Evolutionary conservation across 2,329 filamentous ascomycete genomes (phyloP).

Genomic region (Elsinoe fawcettii): DNA sequence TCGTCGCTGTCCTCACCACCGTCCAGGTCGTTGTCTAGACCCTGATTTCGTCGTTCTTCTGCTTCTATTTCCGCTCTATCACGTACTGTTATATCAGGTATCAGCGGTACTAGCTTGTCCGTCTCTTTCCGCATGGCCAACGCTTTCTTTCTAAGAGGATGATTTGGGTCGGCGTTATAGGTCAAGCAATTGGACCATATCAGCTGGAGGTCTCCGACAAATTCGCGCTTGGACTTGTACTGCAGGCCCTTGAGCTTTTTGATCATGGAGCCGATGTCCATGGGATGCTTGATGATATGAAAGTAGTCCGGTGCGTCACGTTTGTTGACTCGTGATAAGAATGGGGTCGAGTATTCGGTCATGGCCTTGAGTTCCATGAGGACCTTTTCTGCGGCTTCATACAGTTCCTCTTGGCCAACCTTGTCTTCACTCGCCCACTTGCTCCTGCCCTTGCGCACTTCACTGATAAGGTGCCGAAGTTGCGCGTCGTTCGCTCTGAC

Average conservation of each 20-base stretch:
- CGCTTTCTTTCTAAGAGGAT: slow-evolving; percentile 84
- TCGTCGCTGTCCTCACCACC: slow-evolving; percentile 89
- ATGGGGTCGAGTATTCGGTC: slow-evolving; percentile 95
- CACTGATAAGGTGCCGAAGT: slow-evolving; percentile 84
- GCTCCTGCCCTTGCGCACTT: slow-evolving; percentile 93
- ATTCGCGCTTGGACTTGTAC: slow-evolving; percentile 72
- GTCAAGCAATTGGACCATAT: slow-evolving; percentile 97
- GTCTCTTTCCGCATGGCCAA: slow-evolving; percentile 96
- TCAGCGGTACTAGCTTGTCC: slow-evolving; percentile 89
- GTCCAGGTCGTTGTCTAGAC: slow-evolving; percentile 71
- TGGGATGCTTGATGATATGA: slow-evolving; percentile 86
- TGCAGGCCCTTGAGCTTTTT: slow-evolving; percentile 75
- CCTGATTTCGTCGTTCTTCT: slow-evolving; percentile 66
- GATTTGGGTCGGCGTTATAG: slow-evolving; percentile 85
- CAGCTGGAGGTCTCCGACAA: slow-evolving; percentile 83
- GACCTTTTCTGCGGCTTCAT: slow-evolving; percentile 94
- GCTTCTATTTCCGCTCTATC: slow-evolving; percentile 87
- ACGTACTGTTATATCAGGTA: slow-evolving; percentile 83
- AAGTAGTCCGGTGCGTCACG: slow-evolving; percentile 95
- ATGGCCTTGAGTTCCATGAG: slow-evolving; percentile 94
- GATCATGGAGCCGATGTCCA: slow-evolving; percentile 97
- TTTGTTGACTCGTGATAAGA: slow-evolving; percentile 90
- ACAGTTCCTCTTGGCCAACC: slow-evolving; percentile 93
- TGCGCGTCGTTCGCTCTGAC: slow-evolving; percentile 91
- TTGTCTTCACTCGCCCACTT: slow-evolving; percentile 99